Evolutionary conservation across 805 yeast genomes (phyloP), one percentile per base, ranked within the genome.

Genomic region (Teunomyces pallodes): DNA sequence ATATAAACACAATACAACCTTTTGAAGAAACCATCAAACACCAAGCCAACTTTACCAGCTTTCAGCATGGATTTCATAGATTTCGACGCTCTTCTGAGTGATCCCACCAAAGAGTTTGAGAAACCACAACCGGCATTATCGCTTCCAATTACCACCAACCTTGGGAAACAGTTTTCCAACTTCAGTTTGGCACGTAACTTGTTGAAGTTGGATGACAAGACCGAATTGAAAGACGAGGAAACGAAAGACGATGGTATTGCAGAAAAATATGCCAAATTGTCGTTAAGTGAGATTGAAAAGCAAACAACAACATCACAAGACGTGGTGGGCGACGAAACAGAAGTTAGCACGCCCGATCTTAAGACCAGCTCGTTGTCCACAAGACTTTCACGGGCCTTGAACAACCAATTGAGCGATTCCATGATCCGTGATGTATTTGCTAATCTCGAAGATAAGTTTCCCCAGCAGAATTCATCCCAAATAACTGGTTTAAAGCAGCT

Each of bases 331-430:
- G 14, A 31, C 13, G 32, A 5, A 13, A 13, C 27, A 9, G 16
- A 12, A 2, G 39, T 16, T n/a, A 17, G 26, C 3, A 14, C 45
- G 24, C 5, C 42, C 2, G 41, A 38, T 24, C 17, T 38, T 29
- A 36, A 40, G 13, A 29, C 32, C 4, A 28, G 16, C 16, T 44
- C 62, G 14, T 63, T 76, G 43, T 75, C 75, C 1, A 56, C 69
- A 43, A 74, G 86, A 57, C 60, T 83, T 49, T 62, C 79, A 30
- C 57, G 85, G 48, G 79, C 82, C 14, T 57, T 83, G 56, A 70
- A 76, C 62, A 57, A 77, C 46, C 58, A 74, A 3, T 65, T 75
- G 46, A 55, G 61, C 9, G 75, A 74, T 32, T 61, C 64, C 1
- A 45, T 54, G 2, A 60, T 68, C n/a, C 57, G 70, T 16, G 75